Percentiles rank a stretch among this genome's conserved stretches.
phyloP scores from a whole-genome alignment of 257 asterid species.

The Fraxinus quadrangulata region DNA sequence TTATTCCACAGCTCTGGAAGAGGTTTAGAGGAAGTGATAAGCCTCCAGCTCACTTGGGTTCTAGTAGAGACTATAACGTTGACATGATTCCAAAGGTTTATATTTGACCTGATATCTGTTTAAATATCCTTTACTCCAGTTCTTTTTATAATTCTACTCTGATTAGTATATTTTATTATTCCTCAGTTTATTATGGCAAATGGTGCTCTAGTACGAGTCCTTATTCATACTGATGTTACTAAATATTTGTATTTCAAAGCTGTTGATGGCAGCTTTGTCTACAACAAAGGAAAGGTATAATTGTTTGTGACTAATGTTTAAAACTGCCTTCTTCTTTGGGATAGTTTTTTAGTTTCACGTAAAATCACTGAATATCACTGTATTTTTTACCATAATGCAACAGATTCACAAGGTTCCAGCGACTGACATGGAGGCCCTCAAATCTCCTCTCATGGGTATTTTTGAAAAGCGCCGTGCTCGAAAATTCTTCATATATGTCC shows the following conservation, averaged over 20 bases:
- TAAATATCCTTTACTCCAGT: neutral
- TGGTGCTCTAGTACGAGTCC: constrained; percentile 90
- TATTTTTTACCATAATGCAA: constrained; percentile 21
- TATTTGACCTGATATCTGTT: constrained; percentile 16
- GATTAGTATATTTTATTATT: neutral
- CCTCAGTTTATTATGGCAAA: constrained; percentile 94
- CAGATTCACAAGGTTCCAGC: constrained; percentile 96
- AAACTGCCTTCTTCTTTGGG: neutral
- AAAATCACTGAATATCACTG: neutral
- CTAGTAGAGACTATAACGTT: constrained; percentile 91
- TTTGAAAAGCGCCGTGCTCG: constrained; percentile 98
- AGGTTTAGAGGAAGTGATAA: constrained; percentile 85
- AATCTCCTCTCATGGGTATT: constrained; percentile 97
- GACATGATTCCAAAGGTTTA: constrained; percentile 97
- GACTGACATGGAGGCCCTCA: constrained; percentile 94
- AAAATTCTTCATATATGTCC: constrained; percentile 90
- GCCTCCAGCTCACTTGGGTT: constrained; percentile 85
- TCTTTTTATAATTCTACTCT: constrained; percentile 14
- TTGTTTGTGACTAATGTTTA: neutral
- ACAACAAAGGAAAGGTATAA: constrained; percentile 81
- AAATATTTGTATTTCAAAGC: constrained; percentile 92
- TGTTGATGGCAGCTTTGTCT: constrained; percentile 95
- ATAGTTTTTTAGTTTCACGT: neutral
- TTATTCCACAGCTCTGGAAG: constrained; percentile 63
- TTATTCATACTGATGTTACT: constrained; percentile 92